Evolutionary conservation across 768 basidiomycete genomes (phyloP).

Genomic region (Hygrocybe punicea): DNA sequence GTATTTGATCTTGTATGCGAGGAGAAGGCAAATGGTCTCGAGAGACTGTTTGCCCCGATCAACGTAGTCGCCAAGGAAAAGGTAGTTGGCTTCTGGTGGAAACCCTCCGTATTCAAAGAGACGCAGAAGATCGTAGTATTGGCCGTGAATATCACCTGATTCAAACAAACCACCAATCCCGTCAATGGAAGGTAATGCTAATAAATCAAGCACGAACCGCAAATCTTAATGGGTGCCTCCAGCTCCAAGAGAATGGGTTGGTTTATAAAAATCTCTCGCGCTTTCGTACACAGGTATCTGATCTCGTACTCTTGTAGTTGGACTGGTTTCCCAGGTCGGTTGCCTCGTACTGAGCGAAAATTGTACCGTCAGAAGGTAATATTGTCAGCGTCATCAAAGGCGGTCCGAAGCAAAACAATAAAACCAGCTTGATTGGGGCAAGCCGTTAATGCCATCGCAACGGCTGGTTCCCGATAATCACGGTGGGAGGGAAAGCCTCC

Average conservation of each 20-base stretch:
- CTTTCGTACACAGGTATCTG: slow-evolving; percentile 98
- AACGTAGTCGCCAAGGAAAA: slow-evolving; percentile 99
- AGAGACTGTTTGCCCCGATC: slow-evolving; percentile 98
- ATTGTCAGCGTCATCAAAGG: neutral
- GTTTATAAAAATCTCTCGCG: slow-evolving; percentile 98
- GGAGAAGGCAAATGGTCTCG: slow-evolving; percentile 98
- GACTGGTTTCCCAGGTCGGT: slow-evolving; percentile 97
- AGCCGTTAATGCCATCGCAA: too few species aligned
- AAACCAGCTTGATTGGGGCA: too few species aligned
- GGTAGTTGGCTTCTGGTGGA: slow-evolving; percentile 99
- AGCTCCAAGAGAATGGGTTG: slow-evolving; percentile 97
- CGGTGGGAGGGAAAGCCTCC: too few species aligned
- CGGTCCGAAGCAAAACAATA: neutral
- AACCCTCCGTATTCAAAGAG: slow-evolving; percentile 99
- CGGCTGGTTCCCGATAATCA: too few species aligned
- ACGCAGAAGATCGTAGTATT: slow-evolving; percentile 97
- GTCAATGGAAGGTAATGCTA: slow-evolving; percentile 1
- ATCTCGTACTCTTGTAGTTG: slow-evolving; percentile 99
- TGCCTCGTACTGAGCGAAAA: slow-evolving; percentile 76
- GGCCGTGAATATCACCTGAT: slow-evolving; percentile 95
- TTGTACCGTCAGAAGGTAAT: slow-evolving; percentile 23
- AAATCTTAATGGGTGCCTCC: slow-evolving; percentile 99
- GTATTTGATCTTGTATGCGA: slow-evolving; percentile 99
- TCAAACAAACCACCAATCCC: slow-evolving; percentile 8
- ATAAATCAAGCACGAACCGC: slow-evolving; percentile 66